phyloP scores from a whole-genome alignment of 176 grass and related monocot genomes.

The Aegilops tauschii region DNA sequence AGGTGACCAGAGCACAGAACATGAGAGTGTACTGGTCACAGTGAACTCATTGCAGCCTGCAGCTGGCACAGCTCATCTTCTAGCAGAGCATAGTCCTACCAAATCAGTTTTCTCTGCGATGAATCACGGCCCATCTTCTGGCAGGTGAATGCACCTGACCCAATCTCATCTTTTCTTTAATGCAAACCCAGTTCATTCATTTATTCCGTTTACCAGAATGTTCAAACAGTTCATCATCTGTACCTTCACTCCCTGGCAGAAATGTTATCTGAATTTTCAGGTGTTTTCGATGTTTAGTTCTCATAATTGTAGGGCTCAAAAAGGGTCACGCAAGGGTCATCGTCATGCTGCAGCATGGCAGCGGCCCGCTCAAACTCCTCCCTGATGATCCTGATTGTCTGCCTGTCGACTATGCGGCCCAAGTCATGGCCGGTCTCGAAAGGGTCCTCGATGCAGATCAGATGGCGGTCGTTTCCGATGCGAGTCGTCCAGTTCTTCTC shows the following conservation, averaged over 20 bases:
- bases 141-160: neutral
- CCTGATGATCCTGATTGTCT: constrained; percentile 46
- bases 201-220: neutral
- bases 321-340: constrained; percentile 37
- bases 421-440: constrained; percentile 58
- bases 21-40: neutral
- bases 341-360: constrained; percentile 25
- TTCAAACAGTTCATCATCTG: neutral
- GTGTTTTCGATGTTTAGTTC: neutral
- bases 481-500: constrained; percentile 60
- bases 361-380: constrained; percentile 63
- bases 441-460: constrained; percentile 69
- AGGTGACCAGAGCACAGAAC: constrained; percentile 6
- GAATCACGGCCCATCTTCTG: neutral
- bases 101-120: neutral
- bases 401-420: constrained; percentile 50
- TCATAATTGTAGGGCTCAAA: constrained; percentile 29
- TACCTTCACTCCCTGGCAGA: neutral
- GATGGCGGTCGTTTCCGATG: constrained; percentile 53
- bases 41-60: neutral
- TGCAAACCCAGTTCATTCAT: neutral
- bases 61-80: neutral
- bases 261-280: neutral
- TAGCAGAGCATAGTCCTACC: neutral
- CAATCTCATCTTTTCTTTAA: neutral